Conservation (phyloP, 768 basidiomycete species). For the Auricularia heimuer region DNA sequence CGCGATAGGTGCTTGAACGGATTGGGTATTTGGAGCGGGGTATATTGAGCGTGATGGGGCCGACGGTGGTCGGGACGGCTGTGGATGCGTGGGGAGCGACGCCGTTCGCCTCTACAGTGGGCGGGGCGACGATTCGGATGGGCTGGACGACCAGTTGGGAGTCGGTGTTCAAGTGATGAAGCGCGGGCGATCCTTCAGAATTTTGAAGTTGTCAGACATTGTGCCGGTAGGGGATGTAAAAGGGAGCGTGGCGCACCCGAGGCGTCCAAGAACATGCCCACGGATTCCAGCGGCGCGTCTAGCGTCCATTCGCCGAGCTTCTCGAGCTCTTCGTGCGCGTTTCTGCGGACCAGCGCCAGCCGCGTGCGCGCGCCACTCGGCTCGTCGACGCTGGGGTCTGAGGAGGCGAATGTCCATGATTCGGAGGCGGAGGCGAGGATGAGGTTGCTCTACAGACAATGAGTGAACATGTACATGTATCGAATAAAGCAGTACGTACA, state of each 20-base stretch:
- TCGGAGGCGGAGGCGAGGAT: slow-evolving; percentile 10
- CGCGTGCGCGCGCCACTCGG: slow-evolving; percentile 36
- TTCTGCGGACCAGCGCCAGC: slow-evolving; percentile 26
- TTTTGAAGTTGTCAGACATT: background rate
- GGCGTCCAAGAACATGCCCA: slow-evolving; percentile 35
- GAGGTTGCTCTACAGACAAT: slow-evolving; percentile 8
- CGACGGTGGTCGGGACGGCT: background rate
- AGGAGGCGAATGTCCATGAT: background rate
- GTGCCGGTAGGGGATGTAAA: background rate
- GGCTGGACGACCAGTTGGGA: slow-evolving; percentile 1
- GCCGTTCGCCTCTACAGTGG: slow-evolving; percentile 29
- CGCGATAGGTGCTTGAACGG: slow-evolving; percentile 39
- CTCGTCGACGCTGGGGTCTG: slow-evolving; percentile 13
- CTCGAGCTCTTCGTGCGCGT: slow-evolving; percentile 29
- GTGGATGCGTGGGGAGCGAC: slow-evolving; percentile 29
- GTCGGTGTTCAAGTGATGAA: slow-evolving; percentile 8
- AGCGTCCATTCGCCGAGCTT: slow-evolving; percentile 47
- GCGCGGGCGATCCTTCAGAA: slow-evolving; percentile 26
- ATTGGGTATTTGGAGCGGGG: slow-evolving; percentile 34
- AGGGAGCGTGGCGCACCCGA: too few relatives aligned
- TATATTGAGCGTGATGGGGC: background rate
- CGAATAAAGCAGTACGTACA: slow-evolving; percentile 13
- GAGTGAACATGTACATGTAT: background rate
- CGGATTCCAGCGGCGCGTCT: slow-evolving; percentile 35
- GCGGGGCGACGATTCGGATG: slow-evolving; percentile 5